phyloP scores from a whole-genome alignment of 176 grass and related monocot genomes.

The Oryza brachyantha region DNA sequence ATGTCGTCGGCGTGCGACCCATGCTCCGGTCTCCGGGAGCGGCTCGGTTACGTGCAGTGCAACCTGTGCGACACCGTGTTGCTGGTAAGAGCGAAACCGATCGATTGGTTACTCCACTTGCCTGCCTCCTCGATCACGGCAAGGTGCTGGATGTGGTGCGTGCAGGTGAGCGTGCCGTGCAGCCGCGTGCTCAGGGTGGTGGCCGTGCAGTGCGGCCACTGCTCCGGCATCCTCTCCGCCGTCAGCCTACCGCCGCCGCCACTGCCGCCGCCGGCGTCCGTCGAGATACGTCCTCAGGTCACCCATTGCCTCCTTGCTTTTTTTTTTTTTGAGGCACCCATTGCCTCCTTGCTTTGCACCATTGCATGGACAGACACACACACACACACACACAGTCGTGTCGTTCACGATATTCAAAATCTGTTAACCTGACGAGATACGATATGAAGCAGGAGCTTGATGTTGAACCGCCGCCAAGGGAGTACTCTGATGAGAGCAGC shows the following conservation, averaged over 20 bases:
- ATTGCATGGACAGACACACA: not conserved
- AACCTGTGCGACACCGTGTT: conserved; percentile 51
- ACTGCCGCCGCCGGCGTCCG: not conserved
- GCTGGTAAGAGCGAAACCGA: conserved; percentile 28
- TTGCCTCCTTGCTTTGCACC: not conserved
- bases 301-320: too few species aligned
- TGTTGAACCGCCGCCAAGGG: conserved; percentile 21
- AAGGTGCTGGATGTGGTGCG: not conserved
- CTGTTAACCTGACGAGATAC: not conserved
- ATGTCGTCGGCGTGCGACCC: conserved; percentile 39
- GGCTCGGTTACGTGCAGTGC: conserved; percentile 73
- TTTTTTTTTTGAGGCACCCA: too few species aligned
- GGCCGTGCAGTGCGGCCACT: conserved; percentile 65
- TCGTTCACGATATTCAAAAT: not conserved
- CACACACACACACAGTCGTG: not conserved
- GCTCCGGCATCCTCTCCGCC: conserved; percentile 53
- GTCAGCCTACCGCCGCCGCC: conserved; percentile 28
- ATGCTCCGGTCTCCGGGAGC: conserved; percentile 42
- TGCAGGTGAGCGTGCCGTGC: conserved; percentile 63
- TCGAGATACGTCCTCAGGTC: conserved; percentile 51
- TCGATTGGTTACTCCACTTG: not conserved
- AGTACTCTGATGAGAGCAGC: conserved; percentile 37
- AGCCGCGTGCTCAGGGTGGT: conserved; percentile 52
- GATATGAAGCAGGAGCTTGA: conserved; percentile 34
- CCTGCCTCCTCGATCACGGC: not conserved